Evolutionary conservation across 768 basidiomycete genomes (phyloP), one percentile per base, ranked within the genome.

Genomic region (Amanita inopinata): DNA sequence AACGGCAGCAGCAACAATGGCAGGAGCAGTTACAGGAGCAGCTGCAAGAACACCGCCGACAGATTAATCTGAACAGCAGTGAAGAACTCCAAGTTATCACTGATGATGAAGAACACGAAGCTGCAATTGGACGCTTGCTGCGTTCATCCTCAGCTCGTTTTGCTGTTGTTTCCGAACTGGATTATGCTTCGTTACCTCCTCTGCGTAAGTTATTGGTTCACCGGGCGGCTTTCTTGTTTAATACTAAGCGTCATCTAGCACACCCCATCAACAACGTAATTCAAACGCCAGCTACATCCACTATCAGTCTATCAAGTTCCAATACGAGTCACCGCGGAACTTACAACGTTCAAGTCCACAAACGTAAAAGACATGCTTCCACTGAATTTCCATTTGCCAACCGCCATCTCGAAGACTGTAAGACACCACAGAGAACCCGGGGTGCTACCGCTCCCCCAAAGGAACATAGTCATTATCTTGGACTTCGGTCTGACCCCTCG

Each of bases 401-500:
- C 49, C 67, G 72, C 54, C 61, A 52, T 46, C 56, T 42, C 46
- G 45, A 61, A 30, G 55, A 59, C 25, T 48, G 41, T 28, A 50
- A 37, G 49, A 61, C 48, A 48, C 59, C 58, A 35, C 53, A 48
- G 33, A 41, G 52, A 46, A 38, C 24, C 30, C 46, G 50, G 41
- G 43, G 36, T 31, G 53, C 48, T 50, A 47, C 71, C 61, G 22
- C 58, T 59, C 57, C 69, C 61, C 24, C 69, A 56, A 45, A 63
- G 58, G 63, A 74, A 45, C 60, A 65, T 47, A 69, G 63, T 46
- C 74, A 81, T 20, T 62, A 82, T 7, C 59, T 73, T 9, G 62
- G 71, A 15, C 67, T 89, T 34, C 78, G 79, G 33, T 76, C 78
- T 19, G 84, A 89, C 47, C 84, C 85, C 2, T 88, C 86, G 15